A percentile compares a stretch with the other conserved stretches of the same genome.
Evolutionary conservation across 805 yeast species (phyloP).

Genomic region (Ogataea zsoltii): DNA sequence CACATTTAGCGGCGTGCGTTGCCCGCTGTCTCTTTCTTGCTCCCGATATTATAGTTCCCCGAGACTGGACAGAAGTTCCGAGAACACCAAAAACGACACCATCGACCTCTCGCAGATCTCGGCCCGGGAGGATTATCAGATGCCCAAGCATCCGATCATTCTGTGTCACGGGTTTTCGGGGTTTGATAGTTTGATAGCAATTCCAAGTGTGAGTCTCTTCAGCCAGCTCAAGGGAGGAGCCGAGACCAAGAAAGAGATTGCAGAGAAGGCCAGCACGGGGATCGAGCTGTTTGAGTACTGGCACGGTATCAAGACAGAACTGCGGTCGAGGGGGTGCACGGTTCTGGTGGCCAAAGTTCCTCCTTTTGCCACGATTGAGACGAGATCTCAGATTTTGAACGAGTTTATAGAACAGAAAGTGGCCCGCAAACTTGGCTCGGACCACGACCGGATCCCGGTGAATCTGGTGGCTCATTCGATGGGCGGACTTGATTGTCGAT

Average conservation of each 20-base stretch:
- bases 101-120: constrained; percentile 36
- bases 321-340: constrained; percentile 61
- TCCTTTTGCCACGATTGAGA: constrained; percentile 73
- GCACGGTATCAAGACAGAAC: constrained; percentile 70
- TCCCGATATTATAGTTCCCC: constrained; percentile 4
- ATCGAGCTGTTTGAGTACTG: constrained; percentile 66
- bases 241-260: constrained; percentile 3
- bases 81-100: constrained; percentile 18
- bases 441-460: constrained; percentile 46
- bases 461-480: constrained; percentile 87
- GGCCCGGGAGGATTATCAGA: constrained; percentile 42
- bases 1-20: background rate
- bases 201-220: constrained; percentile 24
- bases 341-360: constrained; percentile 80
- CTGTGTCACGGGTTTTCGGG: constrained; percentile 89
- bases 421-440: constrained; percentile 25
- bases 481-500: constrained; percentile 91
- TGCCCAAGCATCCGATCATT: constrained; percentile 74
- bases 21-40: background rate
- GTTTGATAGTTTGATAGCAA: constrained; percentile 59
- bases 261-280: constrained; percentile 22
- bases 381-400: constrained; percentile 62
- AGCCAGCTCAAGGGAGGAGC: background rate
- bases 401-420: constrained; percentile 42
- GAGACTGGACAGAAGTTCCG: constrained; percentile 10